Percentiles rank a stretch among this genome's conserved stretches.
These are phyloP conservation scores for Cryphonectria parasitica DNA, from an alignment of 2,329 filamentous ascomycete species.

Conservation along the genomic window DNA sequence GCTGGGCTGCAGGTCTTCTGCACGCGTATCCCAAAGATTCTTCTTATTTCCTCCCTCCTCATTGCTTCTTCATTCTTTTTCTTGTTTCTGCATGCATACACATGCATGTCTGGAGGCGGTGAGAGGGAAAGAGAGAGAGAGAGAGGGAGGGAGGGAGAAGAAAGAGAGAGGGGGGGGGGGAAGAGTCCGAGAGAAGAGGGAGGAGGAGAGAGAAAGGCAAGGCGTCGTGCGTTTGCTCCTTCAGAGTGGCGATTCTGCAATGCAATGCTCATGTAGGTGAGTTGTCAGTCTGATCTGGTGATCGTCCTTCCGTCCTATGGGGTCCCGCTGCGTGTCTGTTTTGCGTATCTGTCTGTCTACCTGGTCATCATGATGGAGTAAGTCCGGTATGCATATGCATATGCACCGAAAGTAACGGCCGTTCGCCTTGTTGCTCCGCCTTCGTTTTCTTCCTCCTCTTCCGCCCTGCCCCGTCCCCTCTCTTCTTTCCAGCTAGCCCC, in stretches of 20 bases:
- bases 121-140: background rate
- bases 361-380: background rate
- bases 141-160: too few species aligned
- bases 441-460: background rate
- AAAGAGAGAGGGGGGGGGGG: background rate
- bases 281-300: constrained; percentile 14
- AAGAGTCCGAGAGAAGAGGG: background rate
- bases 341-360: background rate
- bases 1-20: background rate
- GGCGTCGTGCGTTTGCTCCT: background rate
- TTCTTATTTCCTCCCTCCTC: background rate
- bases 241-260: constrained; percentile 7
- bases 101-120: background rate
- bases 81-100: background rate
- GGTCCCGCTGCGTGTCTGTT: background rate
- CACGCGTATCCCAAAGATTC: background rate
- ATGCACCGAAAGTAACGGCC: background rate
- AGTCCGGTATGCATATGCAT: background rate
- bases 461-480: too few species aligned
- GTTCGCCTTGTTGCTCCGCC: background rate
- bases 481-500: background rate
- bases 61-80: background rate
- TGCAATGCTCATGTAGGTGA: constrained; percentile 8
- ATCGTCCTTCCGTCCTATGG: constrained; percentile 4
- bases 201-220: background rate